These are phyloP conservation scores for Tylopilus intermedius DNA, from an alignment of 768 basidiomycete species.

Conservation along the genomic window DNA sequence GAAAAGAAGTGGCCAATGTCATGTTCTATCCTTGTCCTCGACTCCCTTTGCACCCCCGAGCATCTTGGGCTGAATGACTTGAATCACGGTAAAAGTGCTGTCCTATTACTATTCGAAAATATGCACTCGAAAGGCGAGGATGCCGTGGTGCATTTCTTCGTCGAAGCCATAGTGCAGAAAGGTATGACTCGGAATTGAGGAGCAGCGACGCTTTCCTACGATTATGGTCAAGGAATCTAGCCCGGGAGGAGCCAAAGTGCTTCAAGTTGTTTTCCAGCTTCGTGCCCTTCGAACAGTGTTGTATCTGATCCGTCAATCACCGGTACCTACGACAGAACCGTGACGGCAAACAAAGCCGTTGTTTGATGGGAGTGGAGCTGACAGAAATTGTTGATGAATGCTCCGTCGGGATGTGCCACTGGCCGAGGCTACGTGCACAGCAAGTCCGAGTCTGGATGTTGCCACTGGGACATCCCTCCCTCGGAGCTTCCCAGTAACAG, in stretches of 20 bases:
- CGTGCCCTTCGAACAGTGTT: too few species aligned
- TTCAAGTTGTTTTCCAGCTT: too few species aligned
- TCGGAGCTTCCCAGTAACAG: constrained; percentile 22
- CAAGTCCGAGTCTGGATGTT: constrained; percentile 11
- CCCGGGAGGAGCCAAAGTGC: background rate
- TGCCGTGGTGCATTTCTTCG: constrained; percentile 20
- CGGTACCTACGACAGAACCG: too few species aligned
- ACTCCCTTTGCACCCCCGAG: constrained; percentile 2
- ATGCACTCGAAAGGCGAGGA: too few species aligned
- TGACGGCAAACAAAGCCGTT: too few species aligned
- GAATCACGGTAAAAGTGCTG: too few species aligned
- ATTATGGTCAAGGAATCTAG: background rate
- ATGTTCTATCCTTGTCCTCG: constrained; percentile 24
- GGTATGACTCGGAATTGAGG: background rate
- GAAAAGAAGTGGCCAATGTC: too few species aligned
- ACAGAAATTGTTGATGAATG: background rate
- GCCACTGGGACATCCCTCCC: constrained; percentile 33
- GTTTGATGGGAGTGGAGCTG: background rate
- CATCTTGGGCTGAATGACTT: constrained; percentile 22
- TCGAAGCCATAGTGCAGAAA: background rate
- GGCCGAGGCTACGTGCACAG: background rate
- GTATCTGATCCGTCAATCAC: too few species aligned
- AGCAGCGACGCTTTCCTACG: constrained; percentile 2
- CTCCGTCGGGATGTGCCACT: background rate
- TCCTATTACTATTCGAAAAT: too few species aligned